Base-by-base conservation (phyloP, 139 green algal genomes). In the Ettlia oleoabundans region DNA sequence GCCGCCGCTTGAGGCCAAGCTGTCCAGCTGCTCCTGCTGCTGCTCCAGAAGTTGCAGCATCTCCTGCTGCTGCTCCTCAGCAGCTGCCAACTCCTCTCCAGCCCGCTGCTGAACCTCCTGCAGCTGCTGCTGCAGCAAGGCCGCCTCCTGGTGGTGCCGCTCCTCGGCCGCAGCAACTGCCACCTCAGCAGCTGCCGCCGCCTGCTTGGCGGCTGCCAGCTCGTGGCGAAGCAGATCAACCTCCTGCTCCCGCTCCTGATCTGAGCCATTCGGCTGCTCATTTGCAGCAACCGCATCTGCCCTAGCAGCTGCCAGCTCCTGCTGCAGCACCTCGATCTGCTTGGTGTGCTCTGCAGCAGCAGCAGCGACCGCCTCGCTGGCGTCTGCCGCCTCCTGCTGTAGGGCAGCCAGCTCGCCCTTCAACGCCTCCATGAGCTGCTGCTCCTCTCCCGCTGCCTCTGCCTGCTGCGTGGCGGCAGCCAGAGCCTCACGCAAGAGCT, bases 401-500 rank as follows among this genome's bases (percentile, higher is more conserved):
- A 40, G 38, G 4, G 62, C 4, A 3, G 42, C 43, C 26, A 70
- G 35, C 65, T 75, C 78, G 24, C 79, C 64, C 82, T 64, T 28
- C 55, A 65, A 5, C 3, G 75, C 58, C 10, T 41, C 4, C 3
- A 40, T 33, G 5, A 70, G 35, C 65, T 75, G 63, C 47, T 83
- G 82, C 82, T 64, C 58, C 38, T 81, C 75, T 3, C 51, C 2
- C 28, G 75, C 58, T 24, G 58, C 75, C 0, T 43, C 55, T 5
- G 75, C 75, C 58, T 58, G 51, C 26, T 7, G 3, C 58, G 30
- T 41, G 3, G 75, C 37, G 7, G 62, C 4, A 1, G 42, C 43
- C 15, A 70, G 35, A 47, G 61, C 78, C 47, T 86, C 41, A 33
- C 65, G 37, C 53, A 80, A 53, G 52, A 80, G 37, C 73, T 80